Percentiles rank a stretch among this genome's conserved stretches.
Evolutionary conservation across 2,329 filamentous ascomycete species (phyloP).

Genomic region (Penicillium glabrum): DNA sequence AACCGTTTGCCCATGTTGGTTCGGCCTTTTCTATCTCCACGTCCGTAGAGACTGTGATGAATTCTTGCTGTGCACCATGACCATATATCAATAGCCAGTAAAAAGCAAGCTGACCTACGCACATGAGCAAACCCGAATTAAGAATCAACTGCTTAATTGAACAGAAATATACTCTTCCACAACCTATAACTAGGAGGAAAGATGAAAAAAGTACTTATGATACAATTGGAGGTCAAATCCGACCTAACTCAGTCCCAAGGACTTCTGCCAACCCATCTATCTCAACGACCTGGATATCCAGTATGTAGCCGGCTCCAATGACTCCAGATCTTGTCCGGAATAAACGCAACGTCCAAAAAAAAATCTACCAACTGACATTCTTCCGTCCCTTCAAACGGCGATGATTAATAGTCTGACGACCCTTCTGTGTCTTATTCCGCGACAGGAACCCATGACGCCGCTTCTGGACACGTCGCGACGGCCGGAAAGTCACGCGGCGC

Average conservation of each 20-base stretch:
- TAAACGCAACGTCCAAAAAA: neutral
- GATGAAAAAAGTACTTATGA: constrained; percentile 20
- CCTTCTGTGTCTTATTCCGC: constrained; percentile 53
- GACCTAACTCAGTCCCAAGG: constrained; percentile 6
- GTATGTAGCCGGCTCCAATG: neutral
- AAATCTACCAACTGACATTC: constrained; percentile 51
- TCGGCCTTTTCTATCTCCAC: no score
- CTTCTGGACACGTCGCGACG: constrained; percentile 61
- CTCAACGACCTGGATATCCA: neutral
- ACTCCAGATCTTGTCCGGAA: neutral
- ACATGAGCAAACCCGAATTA: neutral
- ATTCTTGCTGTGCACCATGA: no score
- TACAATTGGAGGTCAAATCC: constrained; percentile 16
- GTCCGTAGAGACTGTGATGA: no score
- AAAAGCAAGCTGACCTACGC: neutral
- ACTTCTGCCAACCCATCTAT: neutral
- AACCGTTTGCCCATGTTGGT: no score
- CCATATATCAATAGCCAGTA: no score
- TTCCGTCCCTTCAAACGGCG: constrained; percentile 55
- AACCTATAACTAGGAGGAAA: neutral
- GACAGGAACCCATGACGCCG: constrained; percentile 61
- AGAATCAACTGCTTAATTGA: constrained; percentile 4
- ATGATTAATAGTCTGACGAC: constrained; percentile 55
- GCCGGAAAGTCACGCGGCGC: constrained; percentile 57
- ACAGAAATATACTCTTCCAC: neutral